Percentiles rank a stretch among this genome's conserved stretches.
phyloP scores from a whole-genome alignment of 1,284 basidiomycete genomes.

The Malassezia brasiliensis region DNA sequence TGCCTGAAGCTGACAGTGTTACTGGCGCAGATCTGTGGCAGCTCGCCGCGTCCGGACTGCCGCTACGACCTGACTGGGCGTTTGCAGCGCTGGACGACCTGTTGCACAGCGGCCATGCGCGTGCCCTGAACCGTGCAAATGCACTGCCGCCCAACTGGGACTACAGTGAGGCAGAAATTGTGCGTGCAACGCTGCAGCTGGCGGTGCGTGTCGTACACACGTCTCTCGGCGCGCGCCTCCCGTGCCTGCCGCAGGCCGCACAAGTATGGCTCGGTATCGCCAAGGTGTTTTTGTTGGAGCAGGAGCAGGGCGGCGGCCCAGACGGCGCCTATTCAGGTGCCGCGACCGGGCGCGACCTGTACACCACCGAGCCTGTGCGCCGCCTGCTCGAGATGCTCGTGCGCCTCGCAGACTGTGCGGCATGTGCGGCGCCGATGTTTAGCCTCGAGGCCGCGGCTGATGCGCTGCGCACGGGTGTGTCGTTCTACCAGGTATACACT shows the following conservation, averaged over 20 bases:
- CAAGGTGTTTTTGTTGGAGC: slow-evolving; percentile 83
- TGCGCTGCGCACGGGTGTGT: slow-evolving; percentile 28
- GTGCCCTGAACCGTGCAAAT: slow-evolving; percentile 56
- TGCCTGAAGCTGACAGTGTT: slow-evolving; percentile 28
- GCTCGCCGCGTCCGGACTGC: slow-evolving; percentile 54
- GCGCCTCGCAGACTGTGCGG: slow-evolving; percentile 19
- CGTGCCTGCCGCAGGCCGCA: slow-evolving; percentile 19
- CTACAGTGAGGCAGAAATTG: slow-evolving; percentile 68
- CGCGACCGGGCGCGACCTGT: slow-evolving; percentile 56
- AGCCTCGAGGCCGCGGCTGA: slow-evolving; percentile 22
- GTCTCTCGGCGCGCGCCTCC: slow-evolving; percentile 53
- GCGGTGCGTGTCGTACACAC: slow-evolving; percentile 49
- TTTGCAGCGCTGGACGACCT: slow-evolving; percentile 68
- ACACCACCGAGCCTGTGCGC: slow-evolving; percentile 60
- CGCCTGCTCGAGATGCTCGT: slow-evolving; percentile 32
- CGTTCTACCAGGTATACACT: slow-evolving; percentile 86
- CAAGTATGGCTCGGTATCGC: slow-evolving; percentile 61
- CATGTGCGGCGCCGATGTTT: slow-evolving; percentile 21
- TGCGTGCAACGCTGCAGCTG: slow-evolving; percentile 60
- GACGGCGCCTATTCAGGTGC: slow-evolving; percentile 19
- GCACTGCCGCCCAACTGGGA: slow-evolving; percentile 67
- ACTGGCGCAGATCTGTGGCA: slow-evolving; percentile 49
- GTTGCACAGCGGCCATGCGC: slow-evolving; percentile 50
- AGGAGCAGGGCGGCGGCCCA: slow-evolving; percentile 19
- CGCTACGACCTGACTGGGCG: slow-evolving; percentile 64